Evolutionary conservation across 2,329 filamentous ascomycete species (phyloP).

Genomic region (Graphiopsis chlorocephala): DNA sequence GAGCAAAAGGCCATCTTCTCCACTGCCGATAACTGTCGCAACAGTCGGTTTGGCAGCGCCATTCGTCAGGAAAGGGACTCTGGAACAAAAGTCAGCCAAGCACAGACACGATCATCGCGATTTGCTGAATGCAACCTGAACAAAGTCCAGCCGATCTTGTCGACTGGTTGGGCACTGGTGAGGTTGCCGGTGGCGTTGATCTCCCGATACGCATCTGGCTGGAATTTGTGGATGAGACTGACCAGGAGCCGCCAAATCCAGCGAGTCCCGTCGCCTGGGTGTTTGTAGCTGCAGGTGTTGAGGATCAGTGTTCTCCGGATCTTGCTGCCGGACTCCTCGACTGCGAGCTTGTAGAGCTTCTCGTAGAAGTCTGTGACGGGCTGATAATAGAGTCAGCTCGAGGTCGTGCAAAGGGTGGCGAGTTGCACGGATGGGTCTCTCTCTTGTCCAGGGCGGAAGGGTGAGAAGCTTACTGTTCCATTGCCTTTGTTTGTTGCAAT

Average conservation of each 20-base stretch:
- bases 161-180: neutral
- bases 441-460: neutral
- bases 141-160: neutral
- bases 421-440: neutral
- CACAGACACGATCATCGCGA: neutral
- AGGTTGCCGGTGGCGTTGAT: neutral
- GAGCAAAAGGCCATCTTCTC: neutral
- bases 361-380: neutral
- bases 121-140: neutral
- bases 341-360: neutral
- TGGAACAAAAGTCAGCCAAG: neutral
- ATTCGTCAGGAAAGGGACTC: neutral
- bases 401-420: neutral
- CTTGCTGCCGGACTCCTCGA: neutral
- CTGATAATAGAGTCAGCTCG: neutral
- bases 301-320: neutral
- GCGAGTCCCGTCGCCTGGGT: neutral
- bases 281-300: neutral
- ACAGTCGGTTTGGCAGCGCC: neutral
- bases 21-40: neutral
- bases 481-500: neutral
- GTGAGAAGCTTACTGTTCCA: neutral
- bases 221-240: neutral
- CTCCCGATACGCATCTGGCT: neutral
- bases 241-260: neutral